These are phyloP conservation scores for Tinospora cordifolia DNA, from an alignment of 164 flowering plant genomes.

Conservation along the genomic window DNA sequence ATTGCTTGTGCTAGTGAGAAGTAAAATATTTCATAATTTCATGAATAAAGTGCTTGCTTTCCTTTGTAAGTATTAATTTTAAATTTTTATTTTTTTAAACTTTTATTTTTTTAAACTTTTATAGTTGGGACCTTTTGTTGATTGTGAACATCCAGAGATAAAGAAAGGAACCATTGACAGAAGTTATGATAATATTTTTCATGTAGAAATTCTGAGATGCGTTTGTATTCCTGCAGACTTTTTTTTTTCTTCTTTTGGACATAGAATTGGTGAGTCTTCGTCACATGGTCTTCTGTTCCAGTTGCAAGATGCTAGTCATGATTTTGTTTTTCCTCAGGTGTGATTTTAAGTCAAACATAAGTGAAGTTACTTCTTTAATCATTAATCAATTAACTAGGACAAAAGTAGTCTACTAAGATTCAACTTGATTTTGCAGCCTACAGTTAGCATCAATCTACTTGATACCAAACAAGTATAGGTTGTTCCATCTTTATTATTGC, in stretches of 20 bases:
- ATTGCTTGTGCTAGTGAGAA: conserved; percentile 70
- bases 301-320: conserved; percentile 94
- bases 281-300: conserved; percentile 21
- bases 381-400: conserved; percentile 5
- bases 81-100: neutral
- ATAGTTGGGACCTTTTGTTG: conserved; percentile 95
- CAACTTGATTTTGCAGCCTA: conserved; percentile 53
- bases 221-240: conserved; percentile 25
- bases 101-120: conserved; percentile 13
- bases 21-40: neutral
- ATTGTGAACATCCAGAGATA: conserved; percentile 89
- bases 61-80: neutral
- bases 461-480: conserved; percentile 48
- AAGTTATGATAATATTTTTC: conserved; percentile 78
- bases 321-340: conserved; percentile 97
- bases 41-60: conserved; percentile 2
- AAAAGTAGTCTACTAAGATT: neutral
- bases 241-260: neutral
- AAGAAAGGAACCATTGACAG: conserved; percentile 52
- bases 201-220: conserved; percentile 58
- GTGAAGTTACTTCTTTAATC: neutral
- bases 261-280: neutral
- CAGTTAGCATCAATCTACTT: conserved; percentile 43
- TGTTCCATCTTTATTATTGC: conserved; percentile 1
- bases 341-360: neutral